phyloP scores from a whole-genome alignment of 2,329 filamentous ascomycete species.

The Ophiostoma pallidulum region DNA sequence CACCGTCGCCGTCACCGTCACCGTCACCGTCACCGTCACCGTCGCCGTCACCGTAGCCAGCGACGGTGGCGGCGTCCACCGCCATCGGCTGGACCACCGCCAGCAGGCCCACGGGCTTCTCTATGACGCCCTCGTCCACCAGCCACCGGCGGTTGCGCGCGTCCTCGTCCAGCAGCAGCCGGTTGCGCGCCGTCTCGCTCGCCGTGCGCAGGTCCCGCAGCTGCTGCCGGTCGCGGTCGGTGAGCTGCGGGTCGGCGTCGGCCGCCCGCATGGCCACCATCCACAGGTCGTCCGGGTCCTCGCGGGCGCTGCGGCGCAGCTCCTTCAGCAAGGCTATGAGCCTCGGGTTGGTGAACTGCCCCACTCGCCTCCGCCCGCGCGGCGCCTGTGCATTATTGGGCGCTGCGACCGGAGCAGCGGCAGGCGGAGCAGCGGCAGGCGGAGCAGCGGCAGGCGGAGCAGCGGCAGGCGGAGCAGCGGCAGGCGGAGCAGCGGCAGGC shows the following conservation, averaged over 20 bases:
- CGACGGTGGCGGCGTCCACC: not conserved
- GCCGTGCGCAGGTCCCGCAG: not conserved
- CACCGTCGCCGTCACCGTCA: not conserved
- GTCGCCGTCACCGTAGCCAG: not conserved
- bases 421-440: no score
- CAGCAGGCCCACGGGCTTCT: not conserved
- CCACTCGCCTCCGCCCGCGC: no score
- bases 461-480: no score
- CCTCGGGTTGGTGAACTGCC: no score
- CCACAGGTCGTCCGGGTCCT: conserved; percentile 5
- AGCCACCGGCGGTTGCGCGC: not conserved
- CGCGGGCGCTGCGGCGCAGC: not conserved
- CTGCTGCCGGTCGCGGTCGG: not conserved
- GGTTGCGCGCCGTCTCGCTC: not conserved
- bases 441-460: no score
- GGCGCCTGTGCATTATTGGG: no score
- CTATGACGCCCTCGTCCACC: not conserved
- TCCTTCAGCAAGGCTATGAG: not conserved
- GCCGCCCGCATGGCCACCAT: not conserved
- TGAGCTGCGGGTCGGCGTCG: not conserved
- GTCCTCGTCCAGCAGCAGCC: not conserved
- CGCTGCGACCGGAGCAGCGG: no score
- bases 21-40: not conserved
- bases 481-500: no score
- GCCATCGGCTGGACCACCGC: not conserved